Base-by-base conservation (phyloP, 2,329 filamentous ascomycete species). In the Arthrobotrys sinensis region DNA sequence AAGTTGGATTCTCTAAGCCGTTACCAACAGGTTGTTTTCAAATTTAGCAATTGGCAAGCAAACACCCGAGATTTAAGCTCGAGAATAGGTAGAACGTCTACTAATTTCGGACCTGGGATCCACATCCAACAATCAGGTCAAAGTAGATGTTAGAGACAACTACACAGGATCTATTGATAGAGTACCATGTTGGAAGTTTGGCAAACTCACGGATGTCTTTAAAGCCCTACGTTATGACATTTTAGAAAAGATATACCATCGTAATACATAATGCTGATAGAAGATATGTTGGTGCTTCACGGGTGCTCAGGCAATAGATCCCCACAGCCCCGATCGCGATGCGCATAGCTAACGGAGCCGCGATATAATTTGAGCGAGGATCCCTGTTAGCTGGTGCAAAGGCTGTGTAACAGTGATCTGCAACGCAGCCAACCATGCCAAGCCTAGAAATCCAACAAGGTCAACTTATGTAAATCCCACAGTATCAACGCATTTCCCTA, bases 331-430 rank as follows among this genome's bases (percentile, higher is more conserved):
- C n/a, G n/a, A n/a, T n/a, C n/a, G n/a, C n/a, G 24, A 4, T 4
- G 24, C 24, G 4, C 24, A 4, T 28, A 28, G 4, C 24, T 28
- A 28, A 28, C 24, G 24, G 4, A 28, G 4, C 24, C 19, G 19
- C 16, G 46, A 50, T 50, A 50, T 34, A 53, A 53, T 53, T 53
- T 34, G 50, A 34, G 50, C 28, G 12, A 34, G 50, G 24, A 53
- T 53, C 50, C 50, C 14, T 34, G 50, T 53, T 11, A 28, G 24
- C 10, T 28, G 5, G 46, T 50, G 43, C 43, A 32, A 36, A 7
- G 32, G 19, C 19, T 43, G 55, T 40, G 55, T 60, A 40, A 60
- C 36, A 43, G n/a, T 43, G 55, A 60, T 43, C 34, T 11, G 36
- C 55, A 43, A 60, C 36, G 19, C 19, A 43, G 36, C 36, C 10